These are phyloP conservation scores for Straminergon stramineum DNA, from an alignment of 225 moss, liverwort and hornwort genomes.

Conservation along the genomic window DNA sequence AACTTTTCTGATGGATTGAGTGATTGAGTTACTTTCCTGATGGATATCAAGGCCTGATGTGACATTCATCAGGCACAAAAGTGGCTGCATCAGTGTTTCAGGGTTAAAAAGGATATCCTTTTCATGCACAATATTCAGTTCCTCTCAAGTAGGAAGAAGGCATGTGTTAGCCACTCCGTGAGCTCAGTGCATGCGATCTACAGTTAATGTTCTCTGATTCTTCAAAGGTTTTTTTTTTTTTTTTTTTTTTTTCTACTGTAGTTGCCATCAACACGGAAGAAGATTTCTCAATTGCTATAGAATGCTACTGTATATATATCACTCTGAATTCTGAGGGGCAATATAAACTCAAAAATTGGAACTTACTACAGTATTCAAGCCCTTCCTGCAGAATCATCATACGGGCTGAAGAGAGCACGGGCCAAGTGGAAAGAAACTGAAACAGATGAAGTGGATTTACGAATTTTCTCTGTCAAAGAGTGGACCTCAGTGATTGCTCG, in stretches of 20 bases:
- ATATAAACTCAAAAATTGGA: neutral
- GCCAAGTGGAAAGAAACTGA: neutral
- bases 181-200: neutral
- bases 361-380: neutral
- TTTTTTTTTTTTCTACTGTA: too few species aligned
- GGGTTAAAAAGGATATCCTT: neutral
- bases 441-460: neutral
- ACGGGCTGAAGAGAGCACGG: neutral
- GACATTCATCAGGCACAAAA: neutral
- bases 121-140: neutral
- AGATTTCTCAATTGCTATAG: neutral
- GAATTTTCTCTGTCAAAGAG: neutral
- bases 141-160: neutral
- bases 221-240: neutral
- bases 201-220: neutral
- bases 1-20: too few species aligned
- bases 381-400: neutral
- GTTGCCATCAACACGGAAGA: neutral
- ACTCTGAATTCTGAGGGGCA: neutral
- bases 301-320: neutral
- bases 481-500: neutral
- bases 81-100: neutral
- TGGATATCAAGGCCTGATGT: too few species aligned
- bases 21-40: too few species aligned
- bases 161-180: neutral